Evolutionary conservation across 129 eudicot genomes (phyloP), one percentile per base, ranked within the genome.

Genomic region (Heracleum sosnowskyi): DNA sequence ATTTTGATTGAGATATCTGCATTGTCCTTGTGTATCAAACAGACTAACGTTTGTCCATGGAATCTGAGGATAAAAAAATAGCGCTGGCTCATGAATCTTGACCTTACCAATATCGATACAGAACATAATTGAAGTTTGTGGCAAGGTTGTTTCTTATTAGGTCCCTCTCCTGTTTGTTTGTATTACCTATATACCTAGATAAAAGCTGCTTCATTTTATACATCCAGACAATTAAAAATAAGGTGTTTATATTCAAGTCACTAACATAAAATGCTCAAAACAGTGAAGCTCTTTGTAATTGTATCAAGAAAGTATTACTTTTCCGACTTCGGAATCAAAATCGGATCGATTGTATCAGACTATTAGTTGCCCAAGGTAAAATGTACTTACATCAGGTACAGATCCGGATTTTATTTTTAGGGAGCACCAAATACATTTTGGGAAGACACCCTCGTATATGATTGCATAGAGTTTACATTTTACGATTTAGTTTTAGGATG

Each of bases 11-110:
- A 78, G 88, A 84, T 82, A 75, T 84, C 82, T 78, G 76, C 47
- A 40, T 88, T 91, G 98, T 81, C 91, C 82, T 89, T 47, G 85
- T 89, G 91, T 79, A 78, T 22, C 79, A 79, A 83, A 80, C 60
- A 83, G 78, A 86, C 70, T 91, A 84, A 80, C 78, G 93, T 91
- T 91, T 89, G 98, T 91, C 93, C 92, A 82, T 69, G 83, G 97
- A 94, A 89, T 94, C 91, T 83, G 18, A 77, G 82, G 88, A 79
- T 79, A 57, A 85, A 88, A 88, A 81, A 68, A 3, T 68, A 68
- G 41, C 2, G 40, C 42, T 79, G 85, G 77, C 82, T 80, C 45
- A 79, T 77, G 75, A 83, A 81, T n/a, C 84, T 87, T 81, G 83
- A 81, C 87, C 77, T 83, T 86, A 86, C 44, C 81, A 74, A 66